Percentiles rank a stretch among this genome's conserved stretches.
Conservation (phyloP, 306 rosid species). For the Dryas octopetala region DNA sequence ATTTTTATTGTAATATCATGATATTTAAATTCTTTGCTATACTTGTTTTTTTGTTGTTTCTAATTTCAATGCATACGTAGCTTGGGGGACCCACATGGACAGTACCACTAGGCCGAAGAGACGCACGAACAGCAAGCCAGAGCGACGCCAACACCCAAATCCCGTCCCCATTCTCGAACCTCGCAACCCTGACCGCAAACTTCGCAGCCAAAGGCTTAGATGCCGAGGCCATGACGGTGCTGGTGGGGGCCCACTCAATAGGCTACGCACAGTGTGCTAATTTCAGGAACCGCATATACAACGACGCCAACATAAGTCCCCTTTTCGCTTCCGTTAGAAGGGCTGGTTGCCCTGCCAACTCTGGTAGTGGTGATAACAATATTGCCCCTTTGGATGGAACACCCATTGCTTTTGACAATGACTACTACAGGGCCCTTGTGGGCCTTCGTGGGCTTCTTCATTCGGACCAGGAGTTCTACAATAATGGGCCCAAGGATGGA, state of each 20-base stretch:
- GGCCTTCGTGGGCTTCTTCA: neutral
- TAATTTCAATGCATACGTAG: constrained; percentile 27
- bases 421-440: neutral
- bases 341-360: neutral
- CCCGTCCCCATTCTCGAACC: constrained; percentile 52
- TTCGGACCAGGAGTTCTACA: neutral
- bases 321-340: neutral
- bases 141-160: constrained; percentile 55
- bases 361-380: neutral
- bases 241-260: constrained; percentile 72
- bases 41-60: too few species aligned
- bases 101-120: constrained; percentile 68
- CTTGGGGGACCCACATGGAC: constrained; percentile 74
- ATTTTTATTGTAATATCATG: too few species aligned
- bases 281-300: neutral
- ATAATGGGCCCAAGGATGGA: neutral
- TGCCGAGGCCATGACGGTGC: constrained; percentile 52
- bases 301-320: neutral
- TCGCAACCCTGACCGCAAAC: constrained; percentile 42
- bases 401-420: neutral
- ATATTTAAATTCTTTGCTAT: neutral
- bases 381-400: neutral
- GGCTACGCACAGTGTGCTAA: constrained; percentile 47
- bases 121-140: constrained; percentile 69
- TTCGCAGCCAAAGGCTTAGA: constrained; percentile 39